These are phyloP conservation scores for Colletotrichum phormii DNA, from an alignment of 2,329 filamentous ascomycete genomes.

Conservation along the genomic window DNA sequence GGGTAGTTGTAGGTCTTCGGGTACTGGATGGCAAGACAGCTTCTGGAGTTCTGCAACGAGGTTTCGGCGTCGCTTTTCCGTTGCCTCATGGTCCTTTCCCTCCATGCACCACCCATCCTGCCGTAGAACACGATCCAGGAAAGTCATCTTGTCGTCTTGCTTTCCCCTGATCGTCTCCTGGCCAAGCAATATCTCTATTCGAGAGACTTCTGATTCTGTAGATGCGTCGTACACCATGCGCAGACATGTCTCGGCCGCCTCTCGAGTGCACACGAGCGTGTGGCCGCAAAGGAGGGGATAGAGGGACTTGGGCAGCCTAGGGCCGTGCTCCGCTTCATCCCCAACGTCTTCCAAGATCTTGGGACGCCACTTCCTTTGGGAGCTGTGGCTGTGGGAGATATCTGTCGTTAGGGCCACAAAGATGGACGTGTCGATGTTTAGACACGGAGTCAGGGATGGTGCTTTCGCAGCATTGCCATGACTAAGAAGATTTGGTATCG, in stretches of 20 bases:
- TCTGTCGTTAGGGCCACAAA: slow-evolving; percentile 54
- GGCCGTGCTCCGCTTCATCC: slow-evolving; percentile 37
- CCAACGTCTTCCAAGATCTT: slow-evolving; percentile 31
- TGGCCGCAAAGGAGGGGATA: slow-evolving; percentile 48
- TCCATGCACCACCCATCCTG: slow-evolving; percentile 11
- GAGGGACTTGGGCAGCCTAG: slow-evolving; percentile 38
- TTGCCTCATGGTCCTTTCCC: neutral
- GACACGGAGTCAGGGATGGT: slow-evolving; percentile 45
- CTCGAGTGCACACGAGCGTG: slow-evolving; percentile 50
- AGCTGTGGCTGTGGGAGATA: slow-evolving; percentile 48
- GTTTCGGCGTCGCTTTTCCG: slow-evolving; percentile 1
- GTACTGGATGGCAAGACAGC: slow-evolving; percentile 47
- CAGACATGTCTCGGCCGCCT: slow-evolving; percentile 52
- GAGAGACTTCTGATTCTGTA: slow-evolving; percentile 24
- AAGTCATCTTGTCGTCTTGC: slow-evolving; percentile 22
- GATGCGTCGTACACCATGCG: slow-evolving; percentile 32
- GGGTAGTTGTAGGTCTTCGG: slow-evolving; percentile 48
- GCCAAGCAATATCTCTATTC: slow-evolving; percentile 18
- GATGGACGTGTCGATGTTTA: slow-evolving; percentile 55
- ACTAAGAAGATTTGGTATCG: slow-evolving; percentile 46
- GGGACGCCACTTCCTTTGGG: slow-evolving; percentile 47
- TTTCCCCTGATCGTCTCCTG: slow-evolving; percentile 15
- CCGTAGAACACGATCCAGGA: slow-evolving; percentile 5
- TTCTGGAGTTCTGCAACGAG: slow-evolving; percentile 46
- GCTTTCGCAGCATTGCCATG: slow-evolving; percentile 40